These are phyloP conservation scores for Quillaja saponaria DNA, from an alignment of 306 rosid genomes.

Conservation along the genomic window DNA sequence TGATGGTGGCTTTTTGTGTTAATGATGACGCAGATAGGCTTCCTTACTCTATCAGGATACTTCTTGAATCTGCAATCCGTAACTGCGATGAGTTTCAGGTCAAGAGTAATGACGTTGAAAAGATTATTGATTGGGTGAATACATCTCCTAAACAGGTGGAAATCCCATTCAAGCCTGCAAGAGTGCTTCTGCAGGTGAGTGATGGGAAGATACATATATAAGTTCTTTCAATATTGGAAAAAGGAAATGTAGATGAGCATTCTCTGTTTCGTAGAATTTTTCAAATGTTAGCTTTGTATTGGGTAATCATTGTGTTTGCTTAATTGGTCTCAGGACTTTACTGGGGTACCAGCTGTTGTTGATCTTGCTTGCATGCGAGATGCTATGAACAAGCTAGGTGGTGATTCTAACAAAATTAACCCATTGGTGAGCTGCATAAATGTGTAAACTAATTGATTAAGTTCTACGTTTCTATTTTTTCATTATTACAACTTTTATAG, in stretches of 20 bases:
- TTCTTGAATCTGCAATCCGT: conserved; percentile 93
- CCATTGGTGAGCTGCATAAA: conserved; percentile 69
- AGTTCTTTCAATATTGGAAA: background rate
- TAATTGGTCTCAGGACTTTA: conserved; percentile 71
- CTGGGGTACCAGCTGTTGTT: conserved; percentile 97
- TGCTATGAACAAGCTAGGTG: conserved; percentile 91
- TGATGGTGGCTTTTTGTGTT: conserved; percentile 29
- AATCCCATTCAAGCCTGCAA: conserved; percentile 94
- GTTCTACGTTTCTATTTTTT: background rate
- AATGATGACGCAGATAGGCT: conserved; percentile 59
- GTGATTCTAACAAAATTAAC: conserved; percentile 88
- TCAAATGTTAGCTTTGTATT: conserved; percentile 9
- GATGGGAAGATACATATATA: background rate
- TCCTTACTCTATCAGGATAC: conserved; percentile 88
- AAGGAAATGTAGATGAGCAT: background rate
- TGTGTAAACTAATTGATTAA: conserved; percentile 14
- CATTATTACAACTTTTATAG: background rate
- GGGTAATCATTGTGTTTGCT: conserved; percentile 19
- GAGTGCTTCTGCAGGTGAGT: conserved; percentile 93
- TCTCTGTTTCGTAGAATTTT: background rate
- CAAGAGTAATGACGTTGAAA: conserved; percentile 74
- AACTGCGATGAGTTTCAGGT: conserved; percentile 96
- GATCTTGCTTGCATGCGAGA: conserved; percentile 99
- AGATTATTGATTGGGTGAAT: conserved; percentile 90
- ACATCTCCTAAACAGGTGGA: conserved; percentile 80